Evolutionary conservation across 2,329 filamentous ascomycete species (phyloP).

Genomic region (Colletotrichum paranaense): DNA sequence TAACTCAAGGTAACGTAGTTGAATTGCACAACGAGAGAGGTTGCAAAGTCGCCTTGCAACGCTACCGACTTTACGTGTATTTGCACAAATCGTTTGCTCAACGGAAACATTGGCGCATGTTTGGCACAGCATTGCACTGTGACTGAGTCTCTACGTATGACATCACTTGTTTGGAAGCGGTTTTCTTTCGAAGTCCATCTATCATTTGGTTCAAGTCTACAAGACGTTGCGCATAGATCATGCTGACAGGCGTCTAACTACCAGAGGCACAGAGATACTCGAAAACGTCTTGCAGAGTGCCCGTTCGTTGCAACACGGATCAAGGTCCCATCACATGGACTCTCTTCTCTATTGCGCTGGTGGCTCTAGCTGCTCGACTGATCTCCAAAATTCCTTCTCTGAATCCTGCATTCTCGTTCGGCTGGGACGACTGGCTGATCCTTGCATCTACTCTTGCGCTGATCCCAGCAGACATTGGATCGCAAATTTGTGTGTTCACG

Average conservation of each 20-base stretch:
- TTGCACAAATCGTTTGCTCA: constrained; percentile 9
- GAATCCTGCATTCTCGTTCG: constrained; percentile 12
- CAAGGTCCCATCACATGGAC: constrained; percentile 22
- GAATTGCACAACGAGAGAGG: constrained; percentile 1
- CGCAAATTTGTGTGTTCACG: neutral
- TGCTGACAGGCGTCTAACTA: neutral
- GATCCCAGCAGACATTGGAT: constrained; percentile 3
- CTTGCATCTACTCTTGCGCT: neutral
- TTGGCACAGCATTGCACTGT: constrained; percentile 18
- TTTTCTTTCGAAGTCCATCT: neutral
- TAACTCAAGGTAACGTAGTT: neutral
- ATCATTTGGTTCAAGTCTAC: too few relatives aligned
- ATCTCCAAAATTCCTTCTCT: neutral
- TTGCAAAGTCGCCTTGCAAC: constrained; percentile 10
- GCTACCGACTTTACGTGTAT: constrained; percentile 19
- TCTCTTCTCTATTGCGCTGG: neutral
- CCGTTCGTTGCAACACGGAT: neutral
- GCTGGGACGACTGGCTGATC: constrained; percentile 16
- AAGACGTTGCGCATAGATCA: neutral
- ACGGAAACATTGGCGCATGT: constrained; percentile 7
- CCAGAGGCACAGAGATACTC: constrained; percentile 23
- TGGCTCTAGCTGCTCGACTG: constrained; percentile 1
- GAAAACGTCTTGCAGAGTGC: constrained; percentile 11
- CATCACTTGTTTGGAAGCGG: neutral
- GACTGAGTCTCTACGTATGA: constrained; percentile 15